A percentile compares a stretch with the other conserved stretches of the same genome.
phyloP scores from a whole-genome alignment of 495 filamentous ascomycete genomes.

The Neurospora sublineolata region DNA sequence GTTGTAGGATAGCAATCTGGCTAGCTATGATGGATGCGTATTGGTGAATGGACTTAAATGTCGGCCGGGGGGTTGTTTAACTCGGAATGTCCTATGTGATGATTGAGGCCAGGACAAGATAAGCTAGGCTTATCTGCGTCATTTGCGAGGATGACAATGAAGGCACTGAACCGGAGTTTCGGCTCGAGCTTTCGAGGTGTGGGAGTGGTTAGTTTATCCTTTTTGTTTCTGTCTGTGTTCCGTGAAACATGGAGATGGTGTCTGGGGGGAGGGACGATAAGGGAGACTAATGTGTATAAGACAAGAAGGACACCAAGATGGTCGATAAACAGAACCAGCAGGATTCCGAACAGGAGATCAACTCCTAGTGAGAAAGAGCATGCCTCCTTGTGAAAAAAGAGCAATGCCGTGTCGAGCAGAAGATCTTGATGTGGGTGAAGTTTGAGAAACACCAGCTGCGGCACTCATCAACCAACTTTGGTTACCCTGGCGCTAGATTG shows the following conservation, averaged over 20 bases:
- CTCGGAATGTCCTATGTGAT: conserved; percentile 29
- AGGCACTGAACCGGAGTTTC: not conserved
- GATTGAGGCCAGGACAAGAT: conserved; percentile 41
- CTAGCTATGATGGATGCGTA: not conserved
- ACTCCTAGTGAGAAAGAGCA: too few relatives aligned
- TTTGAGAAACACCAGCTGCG: not conserved
- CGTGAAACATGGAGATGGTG: not conserved
- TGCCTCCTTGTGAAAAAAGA: not conserved
- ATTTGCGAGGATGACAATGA: conserved; percentile 22
- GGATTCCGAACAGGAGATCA: not conserved
- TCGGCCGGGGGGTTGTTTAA: conserved; percentile 1
- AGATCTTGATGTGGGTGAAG: not conserved
- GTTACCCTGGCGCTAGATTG: not conserved
- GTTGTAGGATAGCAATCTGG: not conserved
- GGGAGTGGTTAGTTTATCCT: not conserved
- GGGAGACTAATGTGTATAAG: conserved; percentile 4
- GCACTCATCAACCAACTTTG: not conserved
- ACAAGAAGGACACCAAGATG: not conserved
- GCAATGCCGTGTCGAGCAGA: not conserved
- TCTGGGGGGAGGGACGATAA: not conserved
- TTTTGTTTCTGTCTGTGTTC: not conserved
- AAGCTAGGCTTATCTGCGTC: conserved; percentile 42
- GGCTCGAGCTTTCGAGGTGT: conserved; percentile 2
- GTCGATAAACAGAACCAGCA: not conserved
- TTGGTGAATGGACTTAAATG: conserved; percentile 4